Evolutionary conservation across 78 protist genomes (phyloP).

Genomic region (slime mould (Dictyostelium discoideum)): DNA sequence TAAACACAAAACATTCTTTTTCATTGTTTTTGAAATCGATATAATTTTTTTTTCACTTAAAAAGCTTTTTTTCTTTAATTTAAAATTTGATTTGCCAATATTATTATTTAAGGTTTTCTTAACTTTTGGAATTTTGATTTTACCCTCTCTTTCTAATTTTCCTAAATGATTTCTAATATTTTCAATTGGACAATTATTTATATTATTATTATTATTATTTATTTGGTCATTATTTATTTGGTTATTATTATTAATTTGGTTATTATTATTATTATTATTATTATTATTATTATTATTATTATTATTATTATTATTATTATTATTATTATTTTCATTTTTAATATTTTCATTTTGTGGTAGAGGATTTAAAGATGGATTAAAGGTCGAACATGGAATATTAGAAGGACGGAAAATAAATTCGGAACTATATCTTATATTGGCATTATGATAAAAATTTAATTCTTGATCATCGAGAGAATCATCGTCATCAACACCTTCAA

Average conservation of each 20-base stretch:
- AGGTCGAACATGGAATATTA: not conserved
- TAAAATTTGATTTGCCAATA: not conserved
- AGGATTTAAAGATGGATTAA: not conserved
- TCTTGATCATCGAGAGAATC: not conserved
- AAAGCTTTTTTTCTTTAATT: not conserved
- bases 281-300: not conserved
- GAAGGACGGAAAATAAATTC: not conserved
- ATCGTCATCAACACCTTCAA: conserved; percentile 15
- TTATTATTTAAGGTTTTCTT: not conserved
- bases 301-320: not conserved
- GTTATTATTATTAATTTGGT: not conserved
- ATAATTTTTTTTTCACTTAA: not conserved
- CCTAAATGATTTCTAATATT: not conserved
- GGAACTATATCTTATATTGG: not conserved
- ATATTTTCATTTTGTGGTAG: not conserved
- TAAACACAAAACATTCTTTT: not conserved
- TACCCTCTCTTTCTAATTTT: not conserved
- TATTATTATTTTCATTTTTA: not conserved
- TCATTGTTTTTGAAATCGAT: conserved; percentile 13
- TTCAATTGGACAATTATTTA: not conserved
- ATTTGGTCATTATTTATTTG: not conserved
- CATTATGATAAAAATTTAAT: not conserved
- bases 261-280: not conserved
- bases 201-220: not conserved
- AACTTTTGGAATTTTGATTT: conserved; percentile 5